A percentile compares a stretch with the other conserved stretches of the same genome.
These are phyloP conservation scores for Eragrostis nindensis DNA, from an alignment of 176 grass and related monocot species.

Conservation along the genomic window DNA sequence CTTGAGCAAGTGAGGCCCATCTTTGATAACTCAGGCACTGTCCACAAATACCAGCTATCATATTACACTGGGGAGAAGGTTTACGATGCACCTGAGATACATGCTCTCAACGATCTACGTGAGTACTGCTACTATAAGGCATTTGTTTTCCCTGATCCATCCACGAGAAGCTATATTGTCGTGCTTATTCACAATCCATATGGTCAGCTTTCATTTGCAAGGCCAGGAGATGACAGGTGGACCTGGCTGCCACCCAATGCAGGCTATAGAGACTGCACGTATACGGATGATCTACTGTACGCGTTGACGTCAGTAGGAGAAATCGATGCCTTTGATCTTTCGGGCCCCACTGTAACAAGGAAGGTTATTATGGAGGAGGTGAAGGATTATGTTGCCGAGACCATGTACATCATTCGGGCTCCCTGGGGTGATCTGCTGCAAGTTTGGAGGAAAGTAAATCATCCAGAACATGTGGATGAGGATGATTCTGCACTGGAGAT, in stretches of 20 bases:
- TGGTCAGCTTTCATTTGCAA: neutral
- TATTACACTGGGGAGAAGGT: neutral
- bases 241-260: neutral
- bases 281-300: neutral
- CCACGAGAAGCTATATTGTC: conserved; percentile 14
- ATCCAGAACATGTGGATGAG: neutral
- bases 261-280: neutral
- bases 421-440: conserved; percentile 23
- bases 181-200: neutral
- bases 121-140: neutral
- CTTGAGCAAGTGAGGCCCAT: conserved; percentile 5
- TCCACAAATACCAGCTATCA: neutral
- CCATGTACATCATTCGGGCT: neutral
- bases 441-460: neutral
- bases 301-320: neutral
- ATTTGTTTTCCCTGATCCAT: conserved; percentile 13
- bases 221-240: conserved; percentile 6
- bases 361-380: neutral
- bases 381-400: neutral
- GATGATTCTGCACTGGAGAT: neutral
- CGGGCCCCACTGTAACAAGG: neutral
- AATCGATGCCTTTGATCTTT: conserved; percentile 24
- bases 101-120: neutral
- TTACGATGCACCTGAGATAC: neutral
- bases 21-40: neutral